phyloP scores from a whole-genome alignment of 768 basidiomycete species.

The Lentinula guzmanii region DNA sequence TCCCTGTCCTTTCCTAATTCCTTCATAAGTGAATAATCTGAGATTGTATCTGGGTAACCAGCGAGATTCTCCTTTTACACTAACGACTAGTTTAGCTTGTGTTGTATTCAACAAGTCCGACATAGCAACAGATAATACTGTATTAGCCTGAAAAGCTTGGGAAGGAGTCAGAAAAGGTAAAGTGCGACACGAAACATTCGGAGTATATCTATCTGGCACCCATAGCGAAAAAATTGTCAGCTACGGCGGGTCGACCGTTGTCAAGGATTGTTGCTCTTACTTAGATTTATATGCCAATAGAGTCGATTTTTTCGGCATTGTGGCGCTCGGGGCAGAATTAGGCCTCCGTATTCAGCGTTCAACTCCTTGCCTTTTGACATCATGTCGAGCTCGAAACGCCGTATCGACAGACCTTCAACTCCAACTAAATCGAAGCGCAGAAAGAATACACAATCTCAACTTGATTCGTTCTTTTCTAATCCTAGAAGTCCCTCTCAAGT shows the following conservation, averaged over 20 bases:
- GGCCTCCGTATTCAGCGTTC: neutral
- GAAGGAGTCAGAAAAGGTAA: neutral
- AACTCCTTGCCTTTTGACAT: constrained; percentile 2
- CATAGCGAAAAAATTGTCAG: neutral
- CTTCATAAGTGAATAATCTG: constrained; percentile 1
- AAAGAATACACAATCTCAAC: neutral
- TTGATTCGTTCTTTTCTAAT: neutral
- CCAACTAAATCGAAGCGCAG: neutral
- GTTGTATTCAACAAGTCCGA: neutral
- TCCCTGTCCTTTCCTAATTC: neutral
- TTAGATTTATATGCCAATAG: neutral
- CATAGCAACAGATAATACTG: constrained; percentile 1
- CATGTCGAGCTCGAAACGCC: constrained; percentile 5
- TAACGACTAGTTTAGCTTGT: neutral
- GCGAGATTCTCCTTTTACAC: neutral
- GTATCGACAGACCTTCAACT: neutral
- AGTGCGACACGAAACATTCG: neutral
- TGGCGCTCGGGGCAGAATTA: neutral
- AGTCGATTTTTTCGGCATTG: neutral
- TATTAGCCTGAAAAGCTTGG: neutral
- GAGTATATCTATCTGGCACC: neutral
- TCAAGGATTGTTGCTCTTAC: neutral
- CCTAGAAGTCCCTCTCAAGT: neutral
- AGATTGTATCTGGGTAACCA: constrained; percentile 3
- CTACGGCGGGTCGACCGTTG: neutral